Evolutionary conservation across 2,329 filamentous ascomycete genomes (phyloP).

Genomic region (Mariannaea elegans): DNA sequence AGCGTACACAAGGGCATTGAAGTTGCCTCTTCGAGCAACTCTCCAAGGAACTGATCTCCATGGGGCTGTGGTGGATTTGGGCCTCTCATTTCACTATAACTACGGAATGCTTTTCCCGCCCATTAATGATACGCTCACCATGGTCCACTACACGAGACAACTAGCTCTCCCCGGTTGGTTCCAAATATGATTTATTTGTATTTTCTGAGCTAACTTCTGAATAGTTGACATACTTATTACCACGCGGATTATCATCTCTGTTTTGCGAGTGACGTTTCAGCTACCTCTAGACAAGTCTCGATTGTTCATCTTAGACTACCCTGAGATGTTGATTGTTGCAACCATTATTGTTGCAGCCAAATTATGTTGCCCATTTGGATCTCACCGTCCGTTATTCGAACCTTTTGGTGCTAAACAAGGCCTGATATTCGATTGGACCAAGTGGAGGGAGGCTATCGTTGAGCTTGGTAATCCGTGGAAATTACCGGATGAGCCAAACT

Average conservation of each 20-base stretch:
- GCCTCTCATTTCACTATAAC: conserved; percentile 70
- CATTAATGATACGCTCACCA: conserved; percentile 73
- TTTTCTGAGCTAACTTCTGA: conserved; percentile 39
- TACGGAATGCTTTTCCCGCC: conserved; percentile 77
- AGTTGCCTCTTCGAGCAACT: conserved; percentile 53
- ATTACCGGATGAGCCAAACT: conserved; percentile 41
- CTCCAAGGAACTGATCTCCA: conserved; percentile 70
- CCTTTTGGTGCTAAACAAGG: conserved; percentile 22
- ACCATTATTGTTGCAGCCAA: conserved; percentile 81
- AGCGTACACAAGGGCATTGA: conserved; percentile 67
- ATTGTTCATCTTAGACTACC: conserved; percentile 65
- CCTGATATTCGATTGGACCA: conserved; percentile 70
- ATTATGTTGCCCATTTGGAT: conserved; percentile 79
- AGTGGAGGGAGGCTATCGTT: conserved; percentile 68
- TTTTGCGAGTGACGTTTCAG: conserved; percentile 59
- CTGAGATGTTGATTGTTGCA: conserved; percentile 78
- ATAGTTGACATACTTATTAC: conserved; percentile 62
- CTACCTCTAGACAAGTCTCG: conserved; percentile 60
- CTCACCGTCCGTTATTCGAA: conserved; percentile 51
- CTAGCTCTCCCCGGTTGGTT: conserved; percentile 77
- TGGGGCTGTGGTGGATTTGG: conserved; percentile 66
- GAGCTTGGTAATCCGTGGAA: conserved; percentile 25
- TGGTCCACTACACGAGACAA: conserved; percentile 75
- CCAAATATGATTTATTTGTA: background rate
- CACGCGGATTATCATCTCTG: conserved; percentile 55